These are phyloP conservation scores for Fragaria vesca DNA, from an alignment of 306 rosid genomes.

Conservation along the genomic window DNA sequence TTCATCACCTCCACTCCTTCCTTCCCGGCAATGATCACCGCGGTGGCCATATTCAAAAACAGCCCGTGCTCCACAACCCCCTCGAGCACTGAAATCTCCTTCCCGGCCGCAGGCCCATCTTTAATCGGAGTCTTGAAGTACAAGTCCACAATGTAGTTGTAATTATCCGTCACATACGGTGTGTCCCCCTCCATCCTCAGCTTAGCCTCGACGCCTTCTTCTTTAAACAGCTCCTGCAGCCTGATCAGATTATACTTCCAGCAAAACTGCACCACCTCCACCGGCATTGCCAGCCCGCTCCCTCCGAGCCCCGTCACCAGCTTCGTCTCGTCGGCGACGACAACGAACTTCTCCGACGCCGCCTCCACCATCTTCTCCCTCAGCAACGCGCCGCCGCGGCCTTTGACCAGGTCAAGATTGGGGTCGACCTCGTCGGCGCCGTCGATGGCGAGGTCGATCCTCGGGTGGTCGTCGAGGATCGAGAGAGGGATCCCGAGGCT, in stretches of 20 bases:
- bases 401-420: conserved; percentile 65
- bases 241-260: conserved; percentile 72
- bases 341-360: conserved; percentile 69
- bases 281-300: conserved; percentile 82
- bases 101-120: conserved; percentile 59
- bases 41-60: conserved; percentile 76
- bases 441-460: conserved; percentile 72
- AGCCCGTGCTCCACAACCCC: conserved; percentile 88
- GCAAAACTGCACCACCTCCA: conserved; percentile 86
- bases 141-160: conserved; percentile 75
- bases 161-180: conserved; percentile 76
- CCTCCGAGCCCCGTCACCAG: conserved; percentile 70
- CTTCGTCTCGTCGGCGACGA: conserved; percentile 72
- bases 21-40: conserved; percentile 64
- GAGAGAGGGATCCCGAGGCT: conserved; percentile 76
- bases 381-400: conserved; percentile 77
- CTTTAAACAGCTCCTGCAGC: conserved; percentile 60
- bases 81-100: conserved; percentile 63
- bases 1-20: conserved; percentile 52
- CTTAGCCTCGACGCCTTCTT: conserved; percentile 65
- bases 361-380: conserved; percentile 90
- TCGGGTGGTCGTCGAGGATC: conserved; percentile 66
- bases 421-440: conserved; percentile 93
- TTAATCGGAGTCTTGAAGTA: conserved; percentile 66
- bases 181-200: conserved; percentile 52